These are phyloP conservation scores for Clonostachys rhizophaga DNA, from an alignment of 2,329 filamentous ascomycete genomes.

Conservation along the genomic window DNA sequence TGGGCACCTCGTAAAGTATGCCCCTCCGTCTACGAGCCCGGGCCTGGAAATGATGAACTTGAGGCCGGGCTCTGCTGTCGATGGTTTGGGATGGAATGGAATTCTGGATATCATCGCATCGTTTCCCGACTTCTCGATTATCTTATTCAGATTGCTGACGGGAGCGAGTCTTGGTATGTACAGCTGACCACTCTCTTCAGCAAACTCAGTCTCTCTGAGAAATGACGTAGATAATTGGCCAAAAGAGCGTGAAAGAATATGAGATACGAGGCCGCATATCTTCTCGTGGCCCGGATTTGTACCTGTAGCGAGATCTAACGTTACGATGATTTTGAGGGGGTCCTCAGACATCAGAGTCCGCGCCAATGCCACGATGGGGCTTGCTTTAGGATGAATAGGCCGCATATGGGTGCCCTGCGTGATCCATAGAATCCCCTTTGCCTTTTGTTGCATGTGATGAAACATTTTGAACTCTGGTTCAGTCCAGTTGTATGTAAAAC, in stretches of 20 bases:
- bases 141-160: slow-evolving; percentile 29
- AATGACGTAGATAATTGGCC: slow-evolving; percentile 1
- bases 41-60: slow-evolving; percentile 16
- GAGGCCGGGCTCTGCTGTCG: slow-evolving; percentile 2
- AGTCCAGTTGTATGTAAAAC: slow-evolving; percentile 30
- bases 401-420: slow-evolving; percentile 33
- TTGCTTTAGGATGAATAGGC: slow-evolving; percentile 22
- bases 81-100: slow-evolving; percentile 10
- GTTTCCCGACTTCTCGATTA: slow-evolving; percentile 31
- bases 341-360: slow-evolving; percentile 46
- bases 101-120: slow-evolving; percentile 3
- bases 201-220: slow-evolving; percentile 36
- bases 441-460: slow-evolving; percentile 25
- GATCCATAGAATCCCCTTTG: slow-evolving; percentile 41
- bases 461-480: slow-evolving; percentile 32
- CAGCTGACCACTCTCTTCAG: slow-evolving; percentile 25
- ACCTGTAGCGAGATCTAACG: slow-evolving; percentile 29
- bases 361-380: slow-evolving; percentile 38
- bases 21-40: slow-evolving; percentile 13
- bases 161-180: slow-evolving; percentile 39
- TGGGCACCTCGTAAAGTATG: slow-evolving; percentile 14
- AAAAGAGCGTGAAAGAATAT: slow-evolving; percentile 16
- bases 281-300: slow-evolving; percentile 9
- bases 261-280: slow-evolving; percentile 12
- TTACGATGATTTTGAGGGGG: slow-evolving; percentile 31